These are phyloP conservation scores for Pyrenophora teres DNA, from an alignment of 2,329 filamentous ascomycete species.

Conservation along the genomic window DNA sequence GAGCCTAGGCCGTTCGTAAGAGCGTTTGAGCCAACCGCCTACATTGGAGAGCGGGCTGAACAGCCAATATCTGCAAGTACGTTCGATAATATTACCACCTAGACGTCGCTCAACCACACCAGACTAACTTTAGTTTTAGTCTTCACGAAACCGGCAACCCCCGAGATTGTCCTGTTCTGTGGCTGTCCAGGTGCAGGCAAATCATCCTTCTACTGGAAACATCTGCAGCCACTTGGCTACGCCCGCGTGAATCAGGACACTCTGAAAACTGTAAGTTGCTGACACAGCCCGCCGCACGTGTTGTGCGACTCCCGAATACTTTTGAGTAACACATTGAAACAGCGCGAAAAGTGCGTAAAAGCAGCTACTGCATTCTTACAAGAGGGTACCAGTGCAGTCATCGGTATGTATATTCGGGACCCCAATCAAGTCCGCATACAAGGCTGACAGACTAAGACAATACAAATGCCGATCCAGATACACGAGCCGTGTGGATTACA, in stretches of 20 bases:
- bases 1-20: constrained; percentile 67
- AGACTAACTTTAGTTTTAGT: constrained; percentile 31
- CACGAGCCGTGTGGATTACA: constrained; percentile 76
- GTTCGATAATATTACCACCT: constrained; percentile 28
- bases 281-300: constrained; percentile 24
- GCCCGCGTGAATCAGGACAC: constrained; percentile 88
- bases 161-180: constrained; percentile 83
- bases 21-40: constrained; percentile 69
- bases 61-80: constrained; percentile 40
- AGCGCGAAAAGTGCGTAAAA: constrained; percentile 70
- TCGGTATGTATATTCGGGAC: constrained; percentile 64
- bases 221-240: constrained; percentile 78
- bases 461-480: constrained; percentile 85
- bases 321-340: constrained; percentile 44
- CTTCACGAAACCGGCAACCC: constrained; percentile 64
- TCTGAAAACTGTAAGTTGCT: constrained; percentile 68
- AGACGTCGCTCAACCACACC: constrained; percentile 10
- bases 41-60: constrained; percentile 25
- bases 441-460: constrained; percentile 67
- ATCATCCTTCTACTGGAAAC: constrained; percentile 83
- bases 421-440: constrained; percentile 17
- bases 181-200: constrained; percentile 91
- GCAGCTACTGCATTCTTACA: constrained; percentile 69
- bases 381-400: constrained; percentile 70
- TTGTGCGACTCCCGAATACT: constrained; percentile 25